phyloP scores from a whole-genome alignment of 805 yeast genomes.

The Huiozyma sinensis region DNA sequence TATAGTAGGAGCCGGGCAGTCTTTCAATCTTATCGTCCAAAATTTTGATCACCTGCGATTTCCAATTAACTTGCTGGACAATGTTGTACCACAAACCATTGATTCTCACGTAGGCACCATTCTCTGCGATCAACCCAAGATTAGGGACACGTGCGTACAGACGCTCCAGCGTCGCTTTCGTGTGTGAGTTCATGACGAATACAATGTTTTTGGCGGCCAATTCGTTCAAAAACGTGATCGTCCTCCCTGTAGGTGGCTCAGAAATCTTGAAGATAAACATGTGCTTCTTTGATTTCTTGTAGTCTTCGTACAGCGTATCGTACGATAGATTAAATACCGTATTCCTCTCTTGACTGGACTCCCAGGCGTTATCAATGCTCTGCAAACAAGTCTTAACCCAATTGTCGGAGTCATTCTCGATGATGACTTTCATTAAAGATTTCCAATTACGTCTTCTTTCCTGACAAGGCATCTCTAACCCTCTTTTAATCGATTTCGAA shows the following conservation, averaged over 20 bases:
- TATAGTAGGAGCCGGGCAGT: constrained; percentile 66
- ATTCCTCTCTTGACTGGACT: constrained; percentile 33
- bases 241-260: constrained; percentile 51
- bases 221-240: constrained; percentile 46
- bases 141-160: constrained; percentile 56
- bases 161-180: constrained; percentile 53
- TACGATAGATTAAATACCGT: constrained; percentile 27
- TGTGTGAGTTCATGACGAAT: constrained; percentile 58
- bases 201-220: constrained; percentile 58
- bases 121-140: constrained; percentile 80
- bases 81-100: constrained; percentile 52
- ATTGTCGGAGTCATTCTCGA: constrained; percentile 54
- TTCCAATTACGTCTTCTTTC: constrained; percentile 58
- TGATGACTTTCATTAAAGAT: constrained; percentile 45
- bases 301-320: constrained; percentile 21
- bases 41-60: constrained; percentile 25
- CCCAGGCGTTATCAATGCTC: constrained; percentile 44
- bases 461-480: constrained; percentile 52
- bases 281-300: constrained; percentile 27
- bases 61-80: constrained; percentile 41
- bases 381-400: constrained; percentile 60
- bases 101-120: constrained; percentile 68
- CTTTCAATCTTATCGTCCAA: constrained; percentile 46
- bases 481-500: constrained; percentile 48
- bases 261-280: constrained; percentile 39